phyloP scores from a whole-genome alignment of 495 filamentous ascomycete genomes.

The Echria macrotheca region DNA sequence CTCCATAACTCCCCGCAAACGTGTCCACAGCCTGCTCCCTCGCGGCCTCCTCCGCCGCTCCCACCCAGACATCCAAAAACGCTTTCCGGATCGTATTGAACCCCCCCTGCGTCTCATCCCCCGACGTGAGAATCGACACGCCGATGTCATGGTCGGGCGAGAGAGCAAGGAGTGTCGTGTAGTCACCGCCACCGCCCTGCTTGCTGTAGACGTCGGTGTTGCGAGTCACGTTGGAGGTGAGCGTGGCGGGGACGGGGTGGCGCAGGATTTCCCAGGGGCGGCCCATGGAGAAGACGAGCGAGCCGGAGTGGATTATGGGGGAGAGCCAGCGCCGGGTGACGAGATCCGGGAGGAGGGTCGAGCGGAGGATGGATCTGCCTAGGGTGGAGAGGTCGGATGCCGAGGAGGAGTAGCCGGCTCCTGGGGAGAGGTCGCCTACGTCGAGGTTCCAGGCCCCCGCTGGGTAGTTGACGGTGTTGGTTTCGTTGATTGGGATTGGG shows the following conservation, averaged over 20 bases:
- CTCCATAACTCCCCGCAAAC: constrained; percentile 2
- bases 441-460: not conserved
- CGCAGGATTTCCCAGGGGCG: constrained; percentile 50
- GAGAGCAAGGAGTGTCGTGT: constrained; percentile 36
- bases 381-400: constrained; percentile 41
- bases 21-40: constrained; percentile 4
- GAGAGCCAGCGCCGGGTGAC: constrained; percentile 50
- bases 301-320: constrained; percentile 39
- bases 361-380: constrained; percentile 46
- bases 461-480: constrained; percentile 6
- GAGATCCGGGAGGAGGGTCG: constrained; percentile 32
- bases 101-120: not conserved
- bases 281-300: constrained; percentile 36
- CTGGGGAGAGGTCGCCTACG: constrained; percentile 6
- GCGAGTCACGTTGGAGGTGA: constrained; percentile 1
- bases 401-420: constrained; percentile 37
- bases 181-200: constrained; percentile 37
- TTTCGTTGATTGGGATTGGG: constrained; percentile 4
- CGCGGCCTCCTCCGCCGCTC: constrained; percentile 5
- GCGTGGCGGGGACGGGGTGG: not conserved
- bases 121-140: constrained; percentile 20
- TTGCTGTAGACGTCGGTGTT: constrained; percentile 31
- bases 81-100: not conserved
- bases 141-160: constrained; percentile 47
- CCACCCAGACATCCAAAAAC: constrained; percentile 2